These are phyloP conservation scores for Hanseniaspora nectarophila DNA, from an alignment of 805 yeast species.

Conservation along the genomic window DNA sequence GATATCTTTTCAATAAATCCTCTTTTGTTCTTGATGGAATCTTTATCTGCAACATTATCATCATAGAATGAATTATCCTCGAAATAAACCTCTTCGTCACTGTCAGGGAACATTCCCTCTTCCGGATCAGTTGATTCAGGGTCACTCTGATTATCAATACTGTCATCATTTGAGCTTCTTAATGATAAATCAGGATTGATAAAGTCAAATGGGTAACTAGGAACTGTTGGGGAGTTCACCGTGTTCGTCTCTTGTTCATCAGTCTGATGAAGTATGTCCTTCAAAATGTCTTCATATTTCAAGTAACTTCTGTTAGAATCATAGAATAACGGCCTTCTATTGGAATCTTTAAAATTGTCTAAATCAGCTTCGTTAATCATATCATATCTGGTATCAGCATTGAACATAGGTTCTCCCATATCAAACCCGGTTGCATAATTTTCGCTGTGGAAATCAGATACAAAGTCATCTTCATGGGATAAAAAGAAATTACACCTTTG, in stretches of 20 bases:
- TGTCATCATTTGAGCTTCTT: conserved; percentile 14
- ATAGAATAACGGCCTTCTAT: not conserved
- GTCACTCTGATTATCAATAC: conserved; percentile 3
- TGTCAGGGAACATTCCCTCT: too few relatives aligned
- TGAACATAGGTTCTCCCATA: not conserved
- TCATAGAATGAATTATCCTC: not conserved
- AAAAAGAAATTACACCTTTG: conserved; percentile 33
- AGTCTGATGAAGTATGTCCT: not conserved
- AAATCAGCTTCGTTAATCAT: not conserved
- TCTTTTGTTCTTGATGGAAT: conserved; percentile 12
- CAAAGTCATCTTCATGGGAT: not conserved
- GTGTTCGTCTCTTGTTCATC: too few relatives aligned
- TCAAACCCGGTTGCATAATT: not conserved
- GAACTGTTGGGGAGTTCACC: too few relatives aligned
- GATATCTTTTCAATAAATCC: conserved; percentile 21
- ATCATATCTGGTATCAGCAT: not conserved
- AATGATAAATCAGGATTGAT: too few relatives aligned
- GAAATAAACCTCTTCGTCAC: conserved; percentile 2
- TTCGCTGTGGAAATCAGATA: not conserved
- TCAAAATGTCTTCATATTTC: not conserved
- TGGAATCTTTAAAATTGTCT: not conserved
- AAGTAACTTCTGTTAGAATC: conserved; percentile 1
- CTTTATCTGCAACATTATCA: not conserved
- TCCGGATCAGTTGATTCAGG: too few relatives aligned
- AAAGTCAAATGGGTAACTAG: too few relatives aligned